A percentile compares a stretch with the other conserved stretches of the same genome.
These are phyloP conservation scores for Sclerotinia glacialis DNA, from an alignment of 2,329 filamentous ascomycete genomes.

Conservation along the genomic window DNA sequence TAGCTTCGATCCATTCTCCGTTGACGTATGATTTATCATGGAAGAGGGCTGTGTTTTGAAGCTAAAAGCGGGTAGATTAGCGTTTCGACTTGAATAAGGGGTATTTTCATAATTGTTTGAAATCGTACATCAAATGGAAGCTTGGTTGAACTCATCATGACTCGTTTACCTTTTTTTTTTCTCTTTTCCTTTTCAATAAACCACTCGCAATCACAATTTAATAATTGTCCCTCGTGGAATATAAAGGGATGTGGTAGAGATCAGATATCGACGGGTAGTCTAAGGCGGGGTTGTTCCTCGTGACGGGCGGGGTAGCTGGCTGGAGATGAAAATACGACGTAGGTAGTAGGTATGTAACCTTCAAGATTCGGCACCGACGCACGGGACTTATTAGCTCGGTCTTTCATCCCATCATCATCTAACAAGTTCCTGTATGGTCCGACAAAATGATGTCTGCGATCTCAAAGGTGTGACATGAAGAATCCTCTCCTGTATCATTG, in stretches of 20 bases:
- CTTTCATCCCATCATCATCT: background rate
- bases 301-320: background rate
- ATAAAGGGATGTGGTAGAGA: background rate
- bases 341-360: background rate
- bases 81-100: background rate
- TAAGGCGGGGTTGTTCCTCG: background rate
- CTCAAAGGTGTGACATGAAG: background rate
- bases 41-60: slow-evolving; percentile 54
- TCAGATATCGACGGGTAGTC: background rate
- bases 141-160: slow-evolving; percentile 21
- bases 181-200: too few species aligned
- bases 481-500: too few species aligned
- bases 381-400: background rate
- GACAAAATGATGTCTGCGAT: background rate
- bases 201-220: background rate
- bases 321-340: too few species aligned
- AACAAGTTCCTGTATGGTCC: too few species aligned
- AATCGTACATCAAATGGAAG: slow-evolving; percentile 30
- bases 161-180: too few species aligned
- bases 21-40: slow-evolving; percentile 52
- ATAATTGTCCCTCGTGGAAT: background rate
- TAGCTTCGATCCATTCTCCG: slow-evolving; percentile 55
- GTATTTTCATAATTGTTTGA: background rate
- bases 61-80: slow-evolving; percentile 38
- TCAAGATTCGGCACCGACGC: background rate